Evolutionary conservation across 768 basidiomycete genomes (phyloP).

Genomic region (Coprinopsis strossmayeri): DNA sequence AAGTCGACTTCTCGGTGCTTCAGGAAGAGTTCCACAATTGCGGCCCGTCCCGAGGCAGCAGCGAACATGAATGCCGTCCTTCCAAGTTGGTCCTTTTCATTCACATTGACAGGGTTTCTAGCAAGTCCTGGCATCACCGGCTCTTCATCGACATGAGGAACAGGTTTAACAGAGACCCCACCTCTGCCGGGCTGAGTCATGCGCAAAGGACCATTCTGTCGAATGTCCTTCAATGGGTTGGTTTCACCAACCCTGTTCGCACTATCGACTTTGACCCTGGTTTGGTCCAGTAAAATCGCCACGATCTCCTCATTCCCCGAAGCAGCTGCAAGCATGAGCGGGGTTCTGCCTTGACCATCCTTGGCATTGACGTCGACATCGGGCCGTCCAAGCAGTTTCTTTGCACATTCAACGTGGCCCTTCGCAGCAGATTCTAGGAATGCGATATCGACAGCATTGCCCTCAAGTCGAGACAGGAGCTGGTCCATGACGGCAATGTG

Average conservation of each 20-base stretch:
- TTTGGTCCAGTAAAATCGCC: neutral
- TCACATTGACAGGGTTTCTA: no score
- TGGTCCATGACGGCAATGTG: neutral
- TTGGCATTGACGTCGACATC: neutral
- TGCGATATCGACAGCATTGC: neutral
- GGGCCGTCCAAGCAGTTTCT: neutral
- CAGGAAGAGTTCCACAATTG: no score
- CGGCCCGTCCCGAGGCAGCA: no score
- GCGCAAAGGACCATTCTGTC: no score
- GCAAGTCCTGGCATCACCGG: no score
- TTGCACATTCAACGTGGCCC: neutral
- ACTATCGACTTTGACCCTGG: neutral
- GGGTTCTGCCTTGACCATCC: neutral
- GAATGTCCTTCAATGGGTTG: no score
- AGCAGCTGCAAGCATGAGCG: constrained; percentile 1
- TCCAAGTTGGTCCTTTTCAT: no score
- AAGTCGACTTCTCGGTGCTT: no score
- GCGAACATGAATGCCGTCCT: no score
- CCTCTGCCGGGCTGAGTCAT: no score
- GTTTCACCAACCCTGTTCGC: neutral
- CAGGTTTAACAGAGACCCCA: no score
- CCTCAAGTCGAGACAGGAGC: neutral
- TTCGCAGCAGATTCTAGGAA: neutral
- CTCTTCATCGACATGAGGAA: no score
- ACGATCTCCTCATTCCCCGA: neutral